Evolutionary conservation across 2,329 filamentous ascomycete species (phyloP).

Genomic region (Colletotrichum orbiculare): DNA sequence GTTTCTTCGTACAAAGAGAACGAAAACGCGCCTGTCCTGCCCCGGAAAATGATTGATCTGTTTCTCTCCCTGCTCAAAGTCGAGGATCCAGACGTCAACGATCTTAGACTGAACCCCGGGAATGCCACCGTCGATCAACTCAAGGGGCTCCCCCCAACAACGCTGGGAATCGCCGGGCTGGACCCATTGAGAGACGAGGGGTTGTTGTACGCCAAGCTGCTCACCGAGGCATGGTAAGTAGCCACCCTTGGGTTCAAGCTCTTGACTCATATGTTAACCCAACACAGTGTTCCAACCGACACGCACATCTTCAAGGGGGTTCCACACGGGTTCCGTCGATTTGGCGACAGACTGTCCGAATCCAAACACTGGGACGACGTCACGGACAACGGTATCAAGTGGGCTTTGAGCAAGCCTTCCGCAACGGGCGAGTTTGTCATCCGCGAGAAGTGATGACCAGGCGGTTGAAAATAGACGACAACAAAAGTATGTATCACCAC

Average conservation of each 20-base stretch:
- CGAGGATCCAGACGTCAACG: constrained; percentile 40
- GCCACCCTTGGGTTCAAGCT: background rate
- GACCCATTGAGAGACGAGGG: constrained; percentile 63
- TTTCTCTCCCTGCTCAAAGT: constrained; percentile 46
- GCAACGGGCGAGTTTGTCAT: constrained; percentile 42
- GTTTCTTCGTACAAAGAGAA: constrained; percentile 58
- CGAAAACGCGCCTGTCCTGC: constrained; percentile 60
- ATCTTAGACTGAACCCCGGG: constrained; percentile 54
- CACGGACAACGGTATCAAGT: constrained; percentile 55
- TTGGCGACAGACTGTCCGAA: constrained; percentile 52
- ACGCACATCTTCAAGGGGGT: constrained; percentile 61
- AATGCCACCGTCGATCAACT: constrained; percentile 47
- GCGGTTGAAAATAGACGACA: background rate
- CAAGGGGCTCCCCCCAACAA: constrained; percentile 54
- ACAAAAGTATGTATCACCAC: too few relatives aligned
- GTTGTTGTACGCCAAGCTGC: constrained; percentile 55
- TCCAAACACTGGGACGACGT: constrained; percentile 55
- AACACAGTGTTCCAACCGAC: constrained; percentile 57
- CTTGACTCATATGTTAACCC: background rate
- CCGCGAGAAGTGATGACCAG: background rate
- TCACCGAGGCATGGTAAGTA: constrained; percentile 56
- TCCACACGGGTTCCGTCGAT: constrained; percentile 61
- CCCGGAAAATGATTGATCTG: constrained; percentile 48
- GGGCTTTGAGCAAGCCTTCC: constrained; percentile 50
- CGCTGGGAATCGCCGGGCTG: constrained; percentile 56